These are phyloP conservation scores for Hypoxylon intermedium DNA, from an alignment of 495 filamentous ascomycete species.

Conservation along the genomic window DNA sequence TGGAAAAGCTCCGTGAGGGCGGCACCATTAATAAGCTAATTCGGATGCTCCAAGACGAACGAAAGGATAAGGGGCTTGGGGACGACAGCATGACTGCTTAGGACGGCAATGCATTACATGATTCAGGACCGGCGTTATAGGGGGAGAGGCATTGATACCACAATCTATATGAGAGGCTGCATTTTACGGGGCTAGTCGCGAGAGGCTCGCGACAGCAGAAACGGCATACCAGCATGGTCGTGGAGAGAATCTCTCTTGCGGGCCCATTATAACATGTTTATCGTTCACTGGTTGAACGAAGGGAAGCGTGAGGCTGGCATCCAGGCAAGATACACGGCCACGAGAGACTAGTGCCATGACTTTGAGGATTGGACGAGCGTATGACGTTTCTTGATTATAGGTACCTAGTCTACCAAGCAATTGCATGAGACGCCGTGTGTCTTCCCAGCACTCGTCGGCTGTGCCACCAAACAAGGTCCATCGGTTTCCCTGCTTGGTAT, in stretches of 20 bases:
- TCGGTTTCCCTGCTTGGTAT: constrained; percentile 8
- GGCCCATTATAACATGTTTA: constrained; percentile 14
- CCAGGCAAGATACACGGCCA: constrained; percentile 24
- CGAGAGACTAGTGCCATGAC: constrained; percentile 15
- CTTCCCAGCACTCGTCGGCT: constrained; percentile 7
- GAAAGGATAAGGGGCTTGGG: constrained; percentile 41
- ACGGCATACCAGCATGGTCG: constrained; percentile 23
- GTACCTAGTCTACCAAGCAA: constrained; percentile 32
- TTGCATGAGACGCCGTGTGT: constrained; percentile 6
- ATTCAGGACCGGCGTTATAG: constrained; percentile 35
- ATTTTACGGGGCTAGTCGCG: constrained; percentile 31
- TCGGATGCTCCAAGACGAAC: constrained; percentile 45
- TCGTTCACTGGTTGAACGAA: constrained; percentile 38
- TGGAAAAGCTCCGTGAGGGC: constrained; percentile 43
- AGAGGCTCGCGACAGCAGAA: constrained; percentile 22
- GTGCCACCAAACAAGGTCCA: constrained; percentile 3
- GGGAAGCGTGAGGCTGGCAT: constrained; percentile 15
- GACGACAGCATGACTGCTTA: constrained; percentile 33
- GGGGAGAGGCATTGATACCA: constrained; percentile 41
- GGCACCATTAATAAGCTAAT: constrained; percentile 47
- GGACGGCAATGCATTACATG: constrained; percentile 14
- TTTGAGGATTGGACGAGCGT: constrained; percentile 9
- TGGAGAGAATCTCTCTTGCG: constrained; percentile 3
- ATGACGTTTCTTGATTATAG: constrained; percentile 26
- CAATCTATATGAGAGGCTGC: constrained; percentile 36